These are phyloP conservation scores for Wickerhamiella musiphila DNA, from an alignment of 805 yeast genomes.

Conservation along the genomic window DNA sequence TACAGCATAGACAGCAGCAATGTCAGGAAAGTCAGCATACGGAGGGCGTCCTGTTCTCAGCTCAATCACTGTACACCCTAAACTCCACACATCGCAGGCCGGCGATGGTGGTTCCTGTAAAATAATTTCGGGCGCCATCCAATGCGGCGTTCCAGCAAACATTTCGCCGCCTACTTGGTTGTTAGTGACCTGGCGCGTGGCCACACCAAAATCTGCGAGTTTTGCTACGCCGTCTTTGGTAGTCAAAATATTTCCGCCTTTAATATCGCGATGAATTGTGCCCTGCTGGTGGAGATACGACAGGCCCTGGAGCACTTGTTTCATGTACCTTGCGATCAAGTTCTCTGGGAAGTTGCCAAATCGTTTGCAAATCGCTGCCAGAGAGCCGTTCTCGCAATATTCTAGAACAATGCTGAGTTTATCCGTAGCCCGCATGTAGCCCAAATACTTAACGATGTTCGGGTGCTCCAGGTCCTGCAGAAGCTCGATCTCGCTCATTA, in stretches of 20 bases:
- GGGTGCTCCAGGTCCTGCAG: constrained; percentile 47
- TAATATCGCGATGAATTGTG: constrained; percentile 61
- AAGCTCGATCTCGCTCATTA: constrained; percentile 53
- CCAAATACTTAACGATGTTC: constrained; percentile 51
- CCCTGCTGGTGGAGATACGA: constrained; percentile 51
- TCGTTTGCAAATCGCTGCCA: constrained; percentile 34
- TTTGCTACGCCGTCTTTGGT: constrained; percentile 48
- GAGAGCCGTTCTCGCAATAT: constrained; percentile 45
- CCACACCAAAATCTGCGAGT: constrained; percentile 66
- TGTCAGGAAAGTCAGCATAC: constrained; percentile 53
- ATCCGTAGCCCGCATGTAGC: constrained; percentile 38
- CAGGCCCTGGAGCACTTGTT: constrained; percentile 43
- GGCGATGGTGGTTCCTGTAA: constrained; percentile 57
- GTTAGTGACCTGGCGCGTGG: constrained; percentile 28
- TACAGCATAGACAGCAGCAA: constrained; percentile 71
- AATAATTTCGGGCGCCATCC: constrained; percentile 98
- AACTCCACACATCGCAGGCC: constrained; percentile 68
- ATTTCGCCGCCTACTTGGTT: constrained; percentile 8
- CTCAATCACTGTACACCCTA: constrained; percentile 91
- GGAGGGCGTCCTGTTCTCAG: constrained; percentile 78
- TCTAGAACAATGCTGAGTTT: constrained; percentile 46
- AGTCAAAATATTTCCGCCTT: constrained; percentile 55
- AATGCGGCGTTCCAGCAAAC: constrained; percentile 76
- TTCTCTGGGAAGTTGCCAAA: constrained; percentile 40
- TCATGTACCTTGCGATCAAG: constrained; percentile 32